phyloP scores from a whole-genome alignment of 1,284 basidiomycete genomes.

The Cryptococcus wingfieldii region DNA sequence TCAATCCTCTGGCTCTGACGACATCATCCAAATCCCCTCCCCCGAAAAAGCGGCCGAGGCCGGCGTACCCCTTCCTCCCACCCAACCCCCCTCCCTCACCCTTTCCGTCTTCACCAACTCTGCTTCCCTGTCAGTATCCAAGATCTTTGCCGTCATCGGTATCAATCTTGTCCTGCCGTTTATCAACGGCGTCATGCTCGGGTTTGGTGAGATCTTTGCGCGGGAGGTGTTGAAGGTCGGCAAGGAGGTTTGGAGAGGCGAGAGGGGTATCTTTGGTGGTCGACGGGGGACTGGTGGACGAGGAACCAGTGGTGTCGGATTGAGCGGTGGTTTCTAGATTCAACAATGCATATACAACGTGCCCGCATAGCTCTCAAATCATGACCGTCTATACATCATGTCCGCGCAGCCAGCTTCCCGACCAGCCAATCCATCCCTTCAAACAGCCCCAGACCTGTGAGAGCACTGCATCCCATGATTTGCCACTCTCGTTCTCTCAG shows the following conservation, averaged over 20 bases:
- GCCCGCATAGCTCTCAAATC: neutral
- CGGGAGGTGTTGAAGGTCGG: slow-evolving; percentile 73
- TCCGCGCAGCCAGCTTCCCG: slow-evolving; percentile 30
- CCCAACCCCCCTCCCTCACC: slow-evolving; percentile 56
- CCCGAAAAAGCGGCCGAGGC: neutral
- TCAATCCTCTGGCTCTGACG: slow-evolving; percentile 12
- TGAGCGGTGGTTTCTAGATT: slow-evolving; percentile 32
- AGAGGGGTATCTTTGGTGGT: slow-evolving; percentile 28
- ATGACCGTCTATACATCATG: too few species aligned
- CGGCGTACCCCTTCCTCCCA: slow-evolving; percentile 12
- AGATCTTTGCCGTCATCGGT: slow-evolving; percentile 74
- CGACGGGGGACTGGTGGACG: slow-evolving; percentile 15
- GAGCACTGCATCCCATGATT: slow-evolving; percentile 53
- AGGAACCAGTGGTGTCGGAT: slow-evolving; percentile 35
- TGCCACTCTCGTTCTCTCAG: slow-evolving; percentile 54
- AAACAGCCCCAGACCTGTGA: slow-evolving; percentile 46
- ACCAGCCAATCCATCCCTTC: slow-evolving; percentile 50
- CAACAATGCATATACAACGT: slow-evolving; percentile 3
- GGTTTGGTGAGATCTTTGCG: slow-evolving; percentile 96
- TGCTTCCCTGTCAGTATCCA: slow-evolving; percentile 67
- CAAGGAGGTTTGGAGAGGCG: slow-evolving; percentile 48
- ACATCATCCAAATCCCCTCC: slow-evolving; percentile 12
- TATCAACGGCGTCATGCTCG: slow-evolving; percentile 95
- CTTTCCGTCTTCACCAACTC: slow-evolving; percentile 77
- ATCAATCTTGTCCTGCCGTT: slow-evolving; percentile 93